Conservation (phyloP, 257 asterid genomes). For the Cinchona pubescens region DNA sequence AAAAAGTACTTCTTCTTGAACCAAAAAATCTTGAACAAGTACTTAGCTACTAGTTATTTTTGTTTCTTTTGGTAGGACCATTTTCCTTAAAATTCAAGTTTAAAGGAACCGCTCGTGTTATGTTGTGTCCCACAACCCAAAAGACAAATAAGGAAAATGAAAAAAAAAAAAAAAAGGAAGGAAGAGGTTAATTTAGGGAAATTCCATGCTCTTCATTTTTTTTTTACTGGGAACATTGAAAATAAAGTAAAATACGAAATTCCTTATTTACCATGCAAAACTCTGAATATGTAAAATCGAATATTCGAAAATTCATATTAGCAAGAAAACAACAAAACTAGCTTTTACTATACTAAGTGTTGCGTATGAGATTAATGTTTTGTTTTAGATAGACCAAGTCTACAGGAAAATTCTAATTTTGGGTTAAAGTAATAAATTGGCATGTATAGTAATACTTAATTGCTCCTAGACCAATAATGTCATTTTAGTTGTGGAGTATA, state of each 20-base stretch:
- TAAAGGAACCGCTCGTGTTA: background rate
- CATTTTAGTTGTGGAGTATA: too few species aligned
- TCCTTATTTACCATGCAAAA: too few species aligned
- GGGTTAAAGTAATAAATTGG: too few species aligned
- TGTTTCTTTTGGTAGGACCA: background rate
- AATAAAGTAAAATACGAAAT: too few species aligned
- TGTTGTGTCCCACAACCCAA: background rate
- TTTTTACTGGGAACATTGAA: too few species aligned
- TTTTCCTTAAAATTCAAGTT: background rate
- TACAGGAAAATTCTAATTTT: too few species aligned
- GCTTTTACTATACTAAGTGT: background rate
- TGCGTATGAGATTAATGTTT: background rate
- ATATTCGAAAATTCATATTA: too few species aligned
- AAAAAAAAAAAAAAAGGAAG: background rate
- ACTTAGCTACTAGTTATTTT: background rate
- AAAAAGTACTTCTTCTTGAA: background rate
- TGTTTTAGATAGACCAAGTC: too few species aligned
- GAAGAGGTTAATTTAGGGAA: background rate
- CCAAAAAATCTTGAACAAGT: background rate
- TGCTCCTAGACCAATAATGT: too few species aligned
- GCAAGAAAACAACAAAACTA: background rate
- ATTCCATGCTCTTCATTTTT: background rate
- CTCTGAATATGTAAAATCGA: background rate
- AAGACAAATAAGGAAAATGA: background rate
- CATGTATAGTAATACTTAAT: too few species aligned